Evolutionary conservation across 495 filamentous ascomycete species (phyloP).

Genomic region (Podospora sp.): DNA sequence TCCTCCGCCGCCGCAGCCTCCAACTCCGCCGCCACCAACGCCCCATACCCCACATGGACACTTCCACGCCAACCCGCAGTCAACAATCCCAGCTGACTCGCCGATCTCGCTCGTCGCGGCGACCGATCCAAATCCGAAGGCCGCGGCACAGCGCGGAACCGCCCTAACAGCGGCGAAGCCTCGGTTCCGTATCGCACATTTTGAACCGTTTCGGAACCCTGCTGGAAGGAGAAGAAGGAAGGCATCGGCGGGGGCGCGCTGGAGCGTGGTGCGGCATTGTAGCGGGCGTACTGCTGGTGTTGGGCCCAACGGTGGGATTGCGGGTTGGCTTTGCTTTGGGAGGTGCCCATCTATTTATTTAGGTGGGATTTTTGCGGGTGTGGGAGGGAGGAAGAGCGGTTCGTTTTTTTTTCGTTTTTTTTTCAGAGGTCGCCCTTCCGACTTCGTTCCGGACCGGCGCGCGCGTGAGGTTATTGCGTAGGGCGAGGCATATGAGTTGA

Average conservation of each 20-base stretch:
- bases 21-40: slow-evolving; percentile 40
- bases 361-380: no score
- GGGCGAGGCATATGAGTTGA: slow-evolving; percentile 6
- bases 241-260: slow-evolving; percentile 42
- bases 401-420: no score
- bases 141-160: slow-evolving; percentile 60
- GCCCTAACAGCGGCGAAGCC: slow-evolving; percentile 58
- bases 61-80: slow-evolving; percentile 45
- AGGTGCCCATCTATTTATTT: slow-evolving; percentile 23
- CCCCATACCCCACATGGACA: slow-evolving; percentile 53
- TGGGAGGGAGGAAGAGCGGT: no score
- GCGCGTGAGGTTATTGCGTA: not conserved
- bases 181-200: slow-evolving; percentile 42
- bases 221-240: slow-evolving; percentile 65
- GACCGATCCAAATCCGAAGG: slow-evolving; percentile 18
- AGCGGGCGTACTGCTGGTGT: slow-evolving; percentile 8
- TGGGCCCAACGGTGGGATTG: slow-evolving; percentile 4
- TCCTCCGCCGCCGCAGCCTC: slow-evolving; percentile 31
- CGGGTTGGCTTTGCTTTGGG: slow-evolving; percentile 25
- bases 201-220: slow-evolving; percentile 55
- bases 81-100: slow-evolving; percentile 35
- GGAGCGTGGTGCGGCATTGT: not conserved
- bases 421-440: no score
- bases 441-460: not conserved
- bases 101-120: slow-evolving; percentile 22